Percentiles rank a stretch among this genome's conserved stretches.
Conservation (phyloP, 176 grass and related monocot species). For the Lolium rigidum region DNA sequence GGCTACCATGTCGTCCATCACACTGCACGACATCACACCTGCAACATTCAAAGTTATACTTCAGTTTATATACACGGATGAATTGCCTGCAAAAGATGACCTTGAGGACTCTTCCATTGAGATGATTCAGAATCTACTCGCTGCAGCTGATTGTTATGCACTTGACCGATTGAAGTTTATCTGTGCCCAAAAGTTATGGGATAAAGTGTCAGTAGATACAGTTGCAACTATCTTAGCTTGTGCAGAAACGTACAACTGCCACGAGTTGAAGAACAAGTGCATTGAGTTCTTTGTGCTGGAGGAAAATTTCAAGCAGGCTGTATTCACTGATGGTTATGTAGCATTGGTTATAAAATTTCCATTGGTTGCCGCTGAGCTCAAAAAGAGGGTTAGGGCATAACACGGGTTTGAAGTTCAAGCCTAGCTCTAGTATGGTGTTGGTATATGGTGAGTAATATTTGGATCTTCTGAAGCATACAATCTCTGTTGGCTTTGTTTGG, state of each 20-base stretch:
- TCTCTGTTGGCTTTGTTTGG: background rate
- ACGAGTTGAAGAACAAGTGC: slow-evolving; percentile 54
- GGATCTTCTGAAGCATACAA: background rate
- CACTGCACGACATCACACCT: slow-evolving; percentile 26
- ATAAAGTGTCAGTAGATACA: slow-evolving; percentile 35
- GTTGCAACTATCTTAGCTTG: slow-evolving; percentile 47
- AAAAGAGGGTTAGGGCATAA: background rate
- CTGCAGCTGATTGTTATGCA: slow-evolving; percentile 58
- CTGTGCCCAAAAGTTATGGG: background rate
- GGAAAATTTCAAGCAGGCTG: slow-evolving; percentile 47
- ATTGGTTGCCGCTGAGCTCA: background rate
- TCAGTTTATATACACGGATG: slow-evolving; percentile 60
- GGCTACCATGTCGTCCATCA: slow-evolving; percentile 9
- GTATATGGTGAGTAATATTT: background rate
- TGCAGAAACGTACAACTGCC: slow-evolving; percentile 57
- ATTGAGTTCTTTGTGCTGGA: slow-evolving; percentile 46
- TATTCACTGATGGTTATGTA: slow-evolving; percentile 22
- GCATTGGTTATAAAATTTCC: background rate
- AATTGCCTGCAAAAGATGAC: background rate
- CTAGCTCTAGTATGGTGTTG: background rate
- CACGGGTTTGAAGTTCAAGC: background rate
- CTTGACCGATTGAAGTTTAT: slow-evolving; percentile 62
- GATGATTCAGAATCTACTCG: slow-evolving; percentile 22
- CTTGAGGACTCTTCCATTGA: background rate
- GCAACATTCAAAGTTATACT: slow-evolving; percentile 50